These are phyloP conservation scores for Prunus mume DNA, from an alignment of 306 rosid genomes.

Conservation along the genomic window DNA sequence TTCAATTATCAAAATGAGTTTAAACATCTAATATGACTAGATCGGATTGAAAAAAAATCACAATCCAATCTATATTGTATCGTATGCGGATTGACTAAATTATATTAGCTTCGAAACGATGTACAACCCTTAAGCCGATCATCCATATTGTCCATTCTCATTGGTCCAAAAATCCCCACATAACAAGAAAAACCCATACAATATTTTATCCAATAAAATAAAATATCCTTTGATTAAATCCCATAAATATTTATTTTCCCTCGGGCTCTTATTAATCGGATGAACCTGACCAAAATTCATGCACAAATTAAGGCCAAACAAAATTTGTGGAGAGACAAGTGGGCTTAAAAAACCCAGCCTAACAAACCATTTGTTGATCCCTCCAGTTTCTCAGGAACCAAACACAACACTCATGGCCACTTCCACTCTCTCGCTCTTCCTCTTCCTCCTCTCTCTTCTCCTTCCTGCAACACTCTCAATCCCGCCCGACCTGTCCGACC, in stretches of 20 bases:
- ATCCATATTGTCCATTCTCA: no score
- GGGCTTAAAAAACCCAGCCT: background rate
- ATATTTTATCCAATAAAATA: no score
- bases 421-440: background rate
- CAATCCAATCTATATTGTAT: background rate
- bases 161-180: no score
- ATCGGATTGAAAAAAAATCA: background rate
- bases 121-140: no score
- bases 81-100: rapidly evolving
- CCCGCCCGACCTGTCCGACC: constrained; percentile 23
- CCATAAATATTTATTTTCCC: no score
- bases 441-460: constrained; percentile 16
- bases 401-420: constrained; percentile 1
- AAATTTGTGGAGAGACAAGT: no score
- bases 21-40: no score
- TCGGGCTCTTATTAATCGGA: background rate
- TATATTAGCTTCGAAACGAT: rapidly evolving
- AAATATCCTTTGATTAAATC: no score
- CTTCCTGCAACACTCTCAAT: constrained; percentile 12
- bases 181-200: no score
- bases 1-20: no score
- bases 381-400: constrained; percentile 1
- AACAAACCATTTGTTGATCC: background rate
- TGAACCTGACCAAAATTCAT: background rate
- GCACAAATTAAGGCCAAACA: background rate